Evolutionary conservation across 768 basidiomycete genomes (phyloP).

Genomic region (Termitomyces sp.): DNA sequence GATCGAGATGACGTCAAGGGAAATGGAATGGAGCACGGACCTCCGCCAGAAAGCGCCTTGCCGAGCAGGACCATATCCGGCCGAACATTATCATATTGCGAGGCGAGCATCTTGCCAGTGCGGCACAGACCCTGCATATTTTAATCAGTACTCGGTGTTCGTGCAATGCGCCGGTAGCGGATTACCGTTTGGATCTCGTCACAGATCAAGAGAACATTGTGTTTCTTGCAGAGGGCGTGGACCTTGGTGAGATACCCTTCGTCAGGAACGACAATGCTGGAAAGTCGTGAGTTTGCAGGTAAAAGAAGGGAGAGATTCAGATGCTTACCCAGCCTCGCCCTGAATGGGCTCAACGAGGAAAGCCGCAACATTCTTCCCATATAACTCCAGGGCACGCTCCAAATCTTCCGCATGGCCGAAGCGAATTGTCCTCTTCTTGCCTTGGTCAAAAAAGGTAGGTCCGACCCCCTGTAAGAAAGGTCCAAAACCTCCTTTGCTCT

Average conservation of each 20-base stretch:
- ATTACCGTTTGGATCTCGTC: slow-evolving; percentile 96
- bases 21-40: slow-evolving; percentile 38
- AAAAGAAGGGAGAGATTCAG: too few relatives aligned
- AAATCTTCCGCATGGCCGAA: slow-evolving; percentile 84
- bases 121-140: slow-evolving; percentile 72
- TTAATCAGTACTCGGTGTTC: neutral
- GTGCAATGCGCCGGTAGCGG: slow-evolving; percentile 9
- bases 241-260: slow-evolving; percentile 79
- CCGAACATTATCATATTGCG: slow-evolving; percentile 80
- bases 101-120: slow-evolving; percentile 92
- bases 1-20: slow-evolving; percentile 1
- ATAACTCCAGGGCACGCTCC: slow-evolving; percentile 71
- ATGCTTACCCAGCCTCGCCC: slow-evolving; percentile 90
- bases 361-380: slow-evolving; percentile 84
- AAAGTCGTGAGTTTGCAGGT: neutral
- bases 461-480: slow-evolving; percentile 88
- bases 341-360: slow-evolving; percentile 98
- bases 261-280: slow-evolving; percentile 87
- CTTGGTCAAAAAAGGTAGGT: slow-evolving; percentile 64
- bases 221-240: slow-evolving; percentile 82
- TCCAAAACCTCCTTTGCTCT: slow-evolving; percentile 83
- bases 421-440: slow-evolving; percentile 56
- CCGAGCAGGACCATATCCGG: slow-evolving; percentile 93
- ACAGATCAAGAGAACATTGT: slow-evolving; percentile 94
- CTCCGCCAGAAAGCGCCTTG: slow-evolving; percentile 94